Base-by-base conservation (phyloP, 495 filamentous ascomycete genomes). In the Parmelia sp. region DNA sequence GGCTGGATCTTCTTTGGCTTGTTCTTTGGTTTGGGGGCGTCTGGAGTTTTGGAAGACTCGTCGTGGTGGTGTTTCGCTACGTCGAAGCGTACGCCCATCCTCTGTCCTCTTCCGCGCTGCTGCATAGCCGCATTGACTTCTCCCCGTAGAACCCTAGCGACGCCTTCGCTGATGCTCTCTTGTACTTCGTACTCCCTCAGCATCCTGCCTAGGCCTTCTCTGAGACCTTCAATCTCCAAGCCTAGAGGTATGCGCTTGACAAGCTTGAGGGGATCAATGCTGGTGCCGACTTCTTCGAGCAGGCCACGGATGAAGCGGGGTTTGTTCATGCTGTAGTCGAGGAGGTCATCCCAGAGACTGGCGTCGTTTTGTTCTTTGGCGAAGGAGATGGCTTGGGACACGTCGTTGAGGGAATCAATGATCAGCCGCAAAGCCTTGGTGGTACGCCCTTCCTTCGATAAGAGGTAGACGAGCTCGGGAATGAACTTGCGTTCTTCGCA, bases 321-420 rank as follows among this genome's bases (percentile, higher is more conserved):
- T 68, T 96, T 96, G 74, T 96, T 90, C 95, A 98, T 97, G 29
- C 85, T 88, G 77, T 97, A 97, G 64, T 92, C 84, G 27, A 98
- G 85, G 14, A 98, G 82, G 70, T 98, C 94, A 66, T 96, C 88
- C 94, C 94, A 98, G 0, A 98, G 82, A 68, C 93, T 90, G 0
- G 85, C 84, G 65, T 97, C 93, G 64, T 92, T 83, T 72, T 96
- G 92, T 56, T 90, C 86, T 74, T 96, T 96, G 57, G 92, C 91
- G 66, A 97, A 98, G 11, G 88, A 82, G 66, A 98, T 97, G 55
- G 94, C 94, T 64, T 91, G 89, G 7, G 86, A 88, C 51, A 97
- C 91, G 69, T 97, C 92, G 62, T 84, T 84, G 9, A 98, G 80
- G 12, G 88, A 86, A 65, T 92, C 89, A 70, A 97, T 92, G 66